Evolutionary conservation across 2,329 filamentous ascomycete genomes (phyloP).

Genomic region (Cordyceps cicadae): DNA sequence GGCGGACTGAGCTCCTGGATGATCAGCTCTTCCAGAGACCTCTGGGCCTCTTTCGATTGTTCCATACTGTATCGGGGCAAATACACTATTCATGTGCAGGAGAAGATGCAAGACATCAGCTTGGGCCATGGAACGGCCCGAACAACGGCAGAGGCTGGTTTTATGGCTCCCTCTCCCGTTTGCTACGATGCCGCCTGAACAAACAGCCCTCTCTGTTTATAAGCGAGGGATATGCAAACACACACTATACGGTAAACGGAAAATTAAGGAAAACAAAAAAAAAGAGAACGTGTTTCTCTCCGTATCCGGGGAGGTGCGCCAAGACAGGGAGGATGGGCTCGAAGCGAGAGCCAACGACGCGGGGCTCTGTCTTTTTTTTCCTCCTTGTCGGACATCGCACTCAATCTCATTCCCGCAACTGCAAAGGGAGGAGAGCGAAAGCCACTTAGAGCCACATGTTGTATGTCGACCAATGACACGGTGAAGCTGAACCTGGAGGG

Average conservation of each 20-base stretch:
- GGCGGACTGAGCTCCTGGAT: conserved; percentile 13
- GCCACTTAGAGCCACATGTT: not conserved
- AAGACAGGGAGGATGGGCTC: not conserved
- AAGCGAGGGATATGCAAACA: not conserved
- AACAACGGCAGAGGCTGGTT: not conserved
- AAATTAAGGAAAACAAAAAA: too few relatives aligned
- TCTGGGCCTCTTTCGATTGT: not conserved
- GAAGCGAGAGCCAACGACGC: not conserved
- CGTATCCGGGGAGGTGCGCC: not conserved
- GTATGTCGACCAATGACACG: not conserved
- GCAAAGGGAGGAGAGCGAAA: not conserved
- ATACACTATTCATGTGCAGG: not conserved
- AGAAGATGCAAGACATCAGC: not conserved
- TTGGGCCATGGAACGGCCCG: not conserved
- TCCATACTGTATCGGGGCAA: not conserved
- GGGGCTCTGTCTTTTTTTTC: not conserved
- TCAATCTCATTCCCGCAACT: not conserved
- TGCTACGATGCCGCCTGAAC: not conserved
- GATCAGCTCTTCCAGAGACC: conserved; percentile 1
- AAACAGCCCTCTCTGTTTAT: not conserved
- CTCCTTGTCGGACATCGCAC: not conserved
- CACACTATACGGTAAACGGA: not conserved
- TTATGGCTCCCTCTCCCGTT: not conserved
- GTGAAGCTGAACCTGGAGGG: not conserved
- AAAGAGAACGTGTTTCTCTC: not conserved